Evolutionary conservation across 2,329 filamentous ascomycete genomes (phyloP), one percentile per base, ranked within the genome.

Genomic region (Claviceps spartinae): DNA sequence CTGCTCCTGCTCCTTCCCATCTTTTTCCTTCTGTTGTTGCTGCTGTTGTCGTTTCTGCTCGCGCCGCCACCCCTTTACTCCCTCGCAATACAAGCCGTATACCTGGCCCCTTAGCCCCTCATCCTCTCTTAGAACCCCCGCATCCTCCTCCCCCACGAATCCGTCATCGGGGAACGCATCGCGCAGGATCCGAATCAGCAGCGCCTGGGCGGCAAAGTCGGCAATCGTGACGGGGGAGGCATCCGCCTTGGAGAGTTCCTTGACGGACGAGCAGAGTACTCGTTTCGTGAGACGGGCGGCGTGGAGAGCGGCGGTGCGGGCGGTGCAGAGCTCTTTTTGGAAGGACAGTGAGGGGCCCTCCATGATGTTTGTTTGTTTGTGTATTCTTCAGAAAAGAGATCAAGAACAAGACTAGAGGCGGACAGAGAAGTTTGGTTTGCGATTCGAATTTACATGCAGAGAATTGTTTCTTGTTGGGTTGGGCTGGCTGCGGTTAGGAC

Each of bases 91-190:
- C 46, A 82, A 66, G 18, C 75, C 68, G 72, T 76, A 81, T 5
- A 82, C 78, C n/a, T 72, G 66, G 11, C 72, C 64, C 26, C 72
- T 68, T 4, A 83, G 68, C 4, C 58, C 60, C 2, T 64, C 62
- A 54, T 82, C 72, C 44, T 61, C 54, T 45, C 78, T 71, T 48
- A 83, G 67, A 42, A 72, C 71, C 36, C 69, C 70, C 1, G 78
- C 73, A 56, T 74, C 74, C 62, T 83, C 81, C 63, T 84, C 80
- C 52, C 79, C 80, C 42, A 84, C 68, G 56, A 82, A 81, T n/a
- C 61, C 60, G 57, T 83, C 79, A 2, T 64, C 55, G 0, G 79
- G 78, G 57, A 79, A 82, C 47, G 64, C 69, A 30, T 65, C 63
- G 59, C 74, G 77, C 46, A 83, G 65, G 30, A 76, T 73, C 52